Base-by-base conservation (phyloP, 129 eudicot genomes). In the Chrysanthemum lavandulifolium region DNA sequence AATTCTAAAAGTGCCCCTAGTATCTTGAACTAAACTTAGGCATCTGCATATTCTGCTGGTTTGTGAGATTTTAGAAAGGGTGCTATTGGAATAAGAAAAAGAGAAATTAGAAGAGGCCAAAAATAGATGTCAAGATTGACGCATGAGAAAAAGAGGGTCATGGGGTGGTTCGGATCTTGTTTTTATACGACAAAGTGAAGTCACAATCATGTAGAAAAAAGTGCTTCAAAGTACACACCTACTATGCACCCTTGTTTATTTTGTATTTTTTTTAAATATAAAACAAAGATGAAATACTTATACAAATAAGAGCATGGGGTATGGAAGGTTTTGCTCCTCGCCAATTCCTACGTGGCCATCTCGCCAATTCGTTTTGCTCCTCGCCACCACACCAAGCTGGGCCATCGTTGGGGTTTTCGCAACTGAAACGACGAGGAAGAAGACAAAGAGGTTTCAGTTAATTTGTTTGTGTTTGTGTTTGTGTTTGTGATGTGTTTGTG, bases 21-120 rank as follows among this genome's bases (percentile, higher is more conserved):
- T 31, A 63, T 54, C 27, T 51, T 31, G 52, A 69, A 53, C 33
- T 25, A 13, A 52, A 52, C 56, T 9, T 3, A 67, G 57, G 57
- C 40, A 27, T 27, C 25, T 31, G 36, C 36, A 31, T 31, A 31
- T 31, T 31, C 54, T n/a, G 4, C 4, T 48, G 68, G 31, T 19
- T 72, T n/a, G 77, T 48, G 61, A 48, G 60, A 5, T 3, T 72
- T 27, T 4, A 72, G 60, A 60, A 13, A 27, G 73, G 73, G 73
- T 51, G 25, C 14, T 49, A 40, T 55, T 55, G 65, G 52, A 56
- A 71, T 31, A 31, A 31, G 36, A 31, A 31, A 31, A 31, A 31
- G 36, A 0, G 36, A 31, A 31, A 31, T 31, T 31, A 31, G 36
- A 31, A 31, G 36, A 61, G 10, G 47, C 40, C 67, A 61, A 61